Evolutionary conservation across 2,329 filamentous ascomycete genomes (phyloP), one percentile per base, ranked within the genome.

Genomic region (Fusarium bactridioides): DNA sequence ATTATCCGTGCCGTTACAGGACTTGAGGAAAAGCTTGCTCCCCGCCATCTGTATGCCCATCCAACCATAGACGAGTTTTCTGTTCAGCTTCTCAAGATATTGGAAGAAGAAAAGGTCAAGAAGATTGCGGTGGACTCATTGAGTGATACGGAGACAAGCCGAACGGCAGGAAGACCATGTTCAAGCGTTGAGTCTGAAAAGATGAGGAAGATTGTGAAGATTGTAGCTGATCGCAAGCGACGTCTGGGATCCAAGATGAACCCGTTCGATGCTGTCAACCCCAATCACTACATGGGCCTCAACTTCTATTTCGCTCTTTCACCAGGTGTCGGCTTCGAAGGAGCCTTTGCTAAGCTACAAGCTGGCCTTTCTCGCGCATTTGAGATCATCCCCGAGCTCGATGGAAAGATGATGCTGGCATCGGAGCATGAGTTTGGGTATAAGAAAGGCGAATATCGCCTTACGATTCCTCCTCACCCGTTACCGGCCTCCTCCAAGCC

Each of bases 241-340:
- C 60, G 40, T 1, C 27, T 64, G 10, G 62, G 60, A 1, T 64
- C 33, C 0, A 64, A 64, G 9, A 64, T 64, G 62, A 64, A 56
- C 16, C 59, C 60, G 0, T 64, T 56, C 1, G 60, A 64, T n/a
- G 62, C 60, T 7, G 60, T 64, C 8, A 64, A 64, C 5, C 62
- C 62, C 23, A 64, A 64, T 35, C 60, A 64, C 11, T 64, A 64
- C 5, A 64, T 64, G 62, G 62, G 62, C 3, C 40, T 64, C 23
- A 64, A 64, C 33, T 64, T 64, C 11, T 64, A 64, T 45, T 64
- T 64, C 18, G 59, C 62, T 11, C 47, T 64, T 19, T 7, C 7
- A 1, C 40, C 40, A 4, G 62, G 40, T 0, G 11, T 64, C 0
- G n/a, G 33, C 7, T 64, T 56, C 2, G 13, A 47, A 1, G 33